A percentile compares a stretch with the other conserved stretches of the same genome.
Evolutionary conservation across 2,329 filamentous ascomycete genomes (phyloP).

Genomic region (Nemania serpens): DNA sequence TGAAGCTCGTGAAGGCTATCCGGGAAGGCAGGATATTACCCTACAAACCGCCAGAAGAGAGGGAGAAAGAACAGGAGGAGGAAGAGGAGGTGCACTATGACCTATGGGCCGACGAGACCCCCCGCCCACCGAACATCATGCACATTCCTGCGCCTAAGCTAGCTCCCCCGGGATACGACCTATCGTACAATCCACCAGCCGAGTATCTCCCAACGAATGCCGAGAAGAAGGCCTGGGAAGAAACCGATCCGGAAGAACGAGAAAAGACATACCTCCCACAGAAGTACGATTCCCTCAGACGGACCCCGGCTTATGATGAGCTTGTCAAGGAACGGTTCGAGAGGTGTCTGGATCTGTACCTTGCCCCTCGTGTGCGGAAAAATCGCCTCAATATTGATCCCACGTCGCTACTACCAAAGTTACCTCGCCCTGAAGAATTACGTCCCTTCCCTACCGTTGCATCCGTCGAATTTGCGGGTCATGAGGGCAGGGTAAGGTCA

Average conservation of each 20-base stretch:
- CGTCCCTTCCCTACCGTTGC: conserved; percentile 93
- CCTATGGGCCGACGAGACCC: conserved; percentile 91
- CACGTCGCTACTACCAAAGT: conserved; percentile 85
- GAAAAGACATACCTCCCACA: conserved; percentile 87
- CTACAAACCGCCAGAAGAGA: conserved; percentile 75
- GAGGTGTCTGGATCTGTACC: conserved; percentile 90
- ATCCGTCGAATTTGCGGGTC: conserved; percentile 84
- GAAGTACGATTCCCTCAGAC: conserved; percentile 81
- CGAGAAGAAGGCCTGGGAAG: conserved; percentile 84
- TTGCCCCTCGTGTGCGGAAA: conserved; percentile 88
- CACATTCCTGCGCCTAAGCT: conserved; percentile 93
- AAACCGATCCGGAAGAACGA: conserved; percentile 84
- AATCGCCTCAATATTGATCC: conserved; percentile 98
- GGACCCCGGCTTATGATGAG: conserved; percentile 86
- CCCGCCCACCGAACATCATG: conserved; percentile 84
- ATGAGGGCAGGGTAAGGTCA: conserved; percentile 84
- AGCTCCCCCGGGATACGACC: conserved; percentile 88
- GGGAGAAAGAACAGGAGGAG: conserved; percentile 71
- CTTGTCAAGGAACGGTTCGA: conserved; percentile 97
- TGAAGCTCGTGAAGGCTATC: conserved; percentile 97
- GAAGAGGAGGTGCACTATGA: conserved; percentile 78
- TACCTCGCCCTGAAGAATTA: conserved; percentile 90
- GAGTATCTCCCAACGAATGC: conserved; percentile 90
- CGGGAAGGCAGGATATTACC: conserved; percentile 92
- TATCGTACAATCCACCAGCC: conserved; percentile 93